Base-by-base conservation (phyloP, 2,329 filamentous ascomycete species). In the Diatrype stigma region DNA sequence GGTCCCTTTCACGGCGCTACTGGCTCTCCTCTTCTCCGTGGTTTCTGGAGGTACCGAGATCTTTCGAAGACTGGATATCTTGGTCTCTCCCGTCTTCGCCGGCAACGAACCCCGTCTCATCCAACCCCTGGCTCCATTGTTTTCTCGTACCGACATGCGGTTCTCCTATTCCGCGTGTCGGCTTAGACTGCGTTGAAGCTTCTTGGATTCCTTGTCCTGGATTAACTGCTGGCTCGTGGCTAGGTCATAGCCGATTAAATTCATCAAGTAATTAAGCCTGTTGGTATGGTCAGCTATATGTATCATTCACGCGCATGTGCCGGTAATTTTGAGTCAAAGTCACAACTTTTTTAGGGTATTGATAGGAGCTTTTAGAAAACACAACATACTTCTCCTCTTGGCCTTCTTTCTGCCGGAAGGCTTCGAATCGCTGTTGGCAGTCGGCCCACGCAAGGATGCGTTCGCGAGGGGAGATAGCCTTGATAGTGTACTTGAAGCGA, bases 401-500 rank as follows among this genome's bases (percentile, higher is more conserved):
- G 42, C 82, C 81, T 65, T 91, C 80, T 64, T 80, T 78, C 63
- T 80, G 78, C 71, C 85, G 86, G 64, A 90, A 79, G 54, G 82
- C 80, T 62, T 89, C 84, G 69, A 95, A 93, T 55, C 84, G 80
- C 58, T 86, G 77, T 67, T 90, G 84, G 65, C 87, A 89, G 60
- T 84, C 79, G 62, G 89, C 86, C 85, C 86, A 90, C 16, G 82
- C 80, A 26, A 73, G 68, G 1, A 80, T 81, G 55, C 90, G 80
- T 64, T 82, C 79, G 61, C 82, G 80, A 6, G 82, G 77, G 54
- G 86, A 80, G 32, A 97, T 85, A 17, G 82, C 89, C 76, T 97
- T 99, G 53, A 96, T 80, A 48, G 88, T 83, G 49, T 96, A 81
- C 64, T 82, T 84, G 72, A 99, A 96, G 34, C 77, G 76, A 1